A percentile compares a stretch with the other conserved stretches of the same genome.
These are phyloP conservation scores for Moringa oleifera DNA, from an alignment of 345 rosid genomes.

Conservation along the genomic window DNA sequence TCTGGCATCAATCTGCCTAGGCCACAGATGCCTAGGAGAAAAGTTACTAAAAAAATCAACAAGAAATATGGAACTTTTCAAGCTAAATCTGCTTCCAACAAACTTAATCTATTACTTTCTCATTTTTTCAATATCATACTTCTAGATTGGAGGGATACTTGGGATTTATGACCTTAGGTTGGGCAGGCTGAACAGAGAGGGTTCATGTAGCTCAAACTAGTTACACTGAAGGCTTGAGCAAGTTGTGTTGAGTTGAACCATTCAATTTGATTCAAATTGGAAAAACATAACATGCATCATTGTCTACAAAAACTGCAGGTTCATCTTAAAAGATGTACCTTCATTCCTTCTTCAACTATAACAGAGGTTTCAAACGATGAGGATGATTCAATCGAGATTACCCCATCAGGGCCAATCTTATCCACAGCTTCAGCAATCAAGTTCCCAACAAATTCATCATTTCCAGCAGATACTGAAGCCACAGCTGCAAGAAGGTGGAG, in stretches of 20 bases:
- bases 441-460: constrained; percentile 67
- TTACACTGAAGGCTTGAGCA: not conserved
- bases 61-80: too few relatives aligned
- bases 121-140: too few relatives aligned
- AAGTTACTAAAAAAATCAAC: too few relatives aligned
- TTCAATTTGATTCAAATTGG: not conserved
- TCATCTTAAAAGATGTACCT: constrained; percentile 36
- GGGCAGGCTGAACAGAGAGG: not conserved
- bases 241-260: not conserved
- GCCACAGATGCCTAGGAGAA: not conserved
- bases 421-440: constrained; percentile 69
- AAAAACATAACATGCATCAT: not conserved
- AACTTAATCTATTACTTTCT: too few relatives aligned
- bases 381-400: constrained; percentile 73
- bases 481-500: constrained; percentile 49
- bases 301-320: not conserved
- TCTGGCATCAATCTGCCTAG: not conserved
- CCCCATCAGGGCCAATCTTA: constrained; percentile 83
- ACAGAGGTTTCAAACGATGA: constrained; percentile 64
- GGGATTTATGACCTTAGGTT: not conserved
- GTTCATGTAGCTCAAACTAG: not conserved
- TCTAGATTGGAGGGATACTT: too few relatives aligned
- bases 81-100: too few relatives aligned
- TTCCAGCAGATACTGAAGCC: constrained; percentile 89
- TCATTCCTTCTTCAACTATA: constrained; percentile 79